These are phyloP conservation scores for Yamadazyma conglobata DNA, from an alignment of 1,139 yeast species.

Conservation along the genomic window DNA sequence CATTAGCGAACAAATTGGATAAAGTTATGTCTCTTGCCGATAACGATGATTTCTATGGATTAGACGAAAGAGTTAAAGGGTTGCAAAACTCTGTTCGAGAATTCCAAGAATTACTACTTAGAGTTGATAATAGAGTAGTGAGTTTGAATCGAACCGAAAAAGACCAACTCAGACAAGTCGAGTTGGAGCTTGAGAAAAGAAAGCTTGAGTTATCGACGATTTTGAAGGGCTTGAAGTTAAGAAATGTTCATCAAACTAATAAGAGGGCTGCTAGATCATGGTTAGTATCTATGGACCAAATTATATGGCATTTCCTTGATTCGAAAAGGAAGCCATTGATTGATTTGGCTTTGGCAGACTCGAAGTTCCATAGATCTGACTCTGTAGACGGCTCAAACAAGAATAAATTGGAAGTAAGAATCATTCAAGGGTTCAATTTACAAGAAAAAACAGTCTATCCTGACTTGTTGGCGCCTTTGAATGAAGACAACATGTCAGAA, in stretches of 20 bases:
- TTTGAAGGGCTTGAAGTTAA: conserved; percentile 63
- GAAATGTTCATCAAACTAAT: conserved; percentile 32
- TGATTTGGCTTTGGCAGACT: conserved; percentile 66
- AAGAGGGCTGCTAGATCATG: conserved; percentile 28
- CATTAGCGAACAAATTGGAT: conserved; percentile 57
- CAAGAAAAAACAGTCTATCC: conserved; percentile 63
- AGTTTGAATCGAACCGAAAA: conserved; percentile 22
- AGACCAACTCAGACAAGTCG: conserved; percentile 36
- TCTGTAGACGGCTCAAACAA: conserved; percentile 53
- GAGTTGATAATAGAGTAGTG: conserved; percentile 32
- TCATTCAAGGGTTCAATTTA: conserved; percentile 72
- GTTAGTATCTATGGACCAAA: conserved; percentile 54
- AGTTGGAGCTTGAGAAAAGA: conserved; percentile 56
- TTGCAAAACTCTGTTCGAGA: conserved; percentile 56
- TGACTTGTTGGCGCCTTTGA: conserved; percentile 61
- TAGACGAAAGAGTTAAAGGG: conserved; percentile 48
- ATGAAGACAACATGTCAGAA: conserved; percentile 12
- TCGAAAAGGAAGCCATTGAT: conserved; percentile 61
- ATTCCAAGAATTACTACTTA: conserved; percentile 43
- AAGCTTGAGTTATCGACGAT: conserved; percentile 59
- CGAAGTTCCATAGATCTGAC: conserved; percentile 59
- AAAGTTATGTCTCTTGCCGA: conserved; percentile 69
- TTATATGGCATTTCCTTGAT: conserved; percentile 68
- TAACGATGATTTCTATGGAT: conserved; percentile 54
- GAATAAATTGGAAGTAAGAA: conserved; percentile 55